Conservation (phyloP, 495 filamentous ascomycete genomes). For the Melanomma pulvis-pyrius region DNA sequence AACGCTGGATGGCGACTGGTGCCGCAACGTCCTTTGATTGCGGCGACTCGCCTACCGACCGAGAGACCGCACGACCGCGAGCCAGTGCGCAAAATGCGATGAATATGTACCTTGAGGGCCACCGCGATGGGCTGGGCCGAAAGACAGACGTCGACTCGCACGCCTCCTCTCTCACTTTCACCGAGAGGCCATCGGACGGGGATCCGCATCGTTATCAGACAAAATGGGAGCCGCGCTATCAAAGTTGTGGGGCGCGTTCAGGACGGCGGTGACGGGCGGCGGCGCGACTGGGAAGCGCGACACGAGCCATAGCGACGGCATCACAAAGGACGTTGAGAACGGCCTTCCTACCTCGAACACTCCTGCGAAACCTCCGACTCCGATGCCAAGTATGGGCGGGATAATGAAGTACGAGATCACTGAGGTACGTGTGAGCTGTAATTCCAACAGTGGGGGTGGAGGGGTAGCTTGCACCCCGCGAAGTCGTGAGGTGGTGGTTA, state of each 20-base stretch:
- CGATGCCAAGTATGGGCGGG: constrained; percentile 34
- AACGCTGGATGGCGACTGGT: background rate
- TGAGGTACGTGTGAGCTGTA: constrained; percentile 30
- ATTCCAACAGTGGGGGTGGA: constrained; percentile 1
- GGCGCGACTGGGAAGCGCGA: background rate
- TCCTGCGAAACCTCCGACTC: constrained; percentile 23
- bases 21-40: constrained; percentile 15
- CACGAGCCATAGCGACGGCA: background rate
- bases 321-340: constrained; percentile 15
- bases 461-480: constrained; percentile 19
- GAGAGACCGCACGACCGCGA: constrained; percentile 25
- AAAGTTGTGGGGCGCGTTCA: constrained; percentile 34
- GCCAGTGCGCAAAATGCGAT: constrained; percentile 4
- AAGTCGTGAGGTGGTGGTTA: background rate
- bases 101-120: constrained; percentile 12
- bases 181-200: background rate
- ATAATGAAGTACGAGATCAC: constrained; percentile 45
- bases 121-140: background rate
- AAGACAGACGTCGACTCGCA: background rate
- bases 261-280: constrained; percentile 16
- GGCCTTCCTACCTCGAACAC: constrained; percentile 25
- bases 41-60: constrained; percentile 25
- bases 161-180: background rate
- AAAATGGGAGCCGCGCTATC: constrained; percentile 35
- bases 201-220: constrained; percentile 6